These are phyloP conservation scores for Lasiodiplodia citricola DNA, from an alignment of 2,329 filamentous ascomycete species.

Conservation along the genomic window DNA sequence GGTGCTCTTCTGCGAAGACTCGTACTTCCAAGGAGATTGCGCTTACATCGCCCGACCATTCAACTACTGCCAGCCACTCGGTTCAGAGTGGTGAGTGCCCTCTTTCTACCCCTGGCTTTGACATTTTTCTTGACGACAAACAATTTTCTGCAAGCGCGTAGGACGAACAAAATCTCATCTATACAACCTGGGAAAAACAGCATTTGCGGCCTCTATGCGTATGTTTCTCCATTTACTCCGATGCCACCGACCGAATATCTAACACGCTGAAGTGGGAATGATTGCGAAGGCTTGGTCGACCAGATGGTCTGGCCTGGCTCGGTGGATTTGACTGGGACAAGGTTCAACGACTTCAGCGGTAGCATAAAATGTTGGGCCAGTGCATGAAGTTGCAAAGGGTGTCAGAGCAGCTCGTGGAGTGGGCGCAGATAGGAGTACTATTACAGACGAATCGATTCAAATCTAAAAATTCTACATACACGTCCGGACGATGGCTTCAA, in stretches of 20 bases:
- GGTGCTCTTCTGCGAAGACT: conserved; percentile 17
- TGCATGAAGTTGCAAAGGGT: background rate
- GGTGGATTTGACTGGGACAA: background rate
- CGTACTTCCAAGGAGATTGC: conserved; percentile 11
- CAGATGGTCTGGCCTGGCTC: conserved; percentile 19
- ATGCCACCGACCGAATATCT: background rate
- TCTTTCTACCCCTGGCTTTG: background rate
- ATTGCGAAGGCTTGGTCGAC: conserved; percentile 6
- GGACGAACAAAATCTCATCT: conserved; percentile 6
- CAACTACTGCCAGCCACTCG: background rate
- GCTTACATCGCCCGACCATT: conserved; percentile 1
- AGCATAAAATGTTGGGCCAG: conserved; percentile 16
- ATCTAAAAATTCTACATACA: too few relatives aligned
- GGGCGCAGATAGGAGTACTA: too few relatives aligned
- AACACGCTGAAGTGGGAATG: background rate
- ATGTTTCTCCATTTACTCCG: background rate
- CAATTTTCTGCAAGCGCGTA: background rate
- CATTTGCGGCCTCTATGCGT: conserved; percentile 6
- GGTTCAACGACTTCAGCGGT: conserved; percentile 10
- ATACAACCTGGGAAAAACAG: background rate
- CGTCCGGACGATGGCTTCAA: too few relatives aligned
- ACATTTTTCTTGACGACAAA: background rate
- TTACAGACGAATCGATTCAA: too few relatives aligned
- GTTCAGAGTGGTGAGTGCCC: background rate
- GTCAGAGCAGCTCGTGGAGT: background rate